phyloP scores from a whole-genome alignment of 1,284 basidiomycete genomes.

The Marasmius oreades region DNA sequence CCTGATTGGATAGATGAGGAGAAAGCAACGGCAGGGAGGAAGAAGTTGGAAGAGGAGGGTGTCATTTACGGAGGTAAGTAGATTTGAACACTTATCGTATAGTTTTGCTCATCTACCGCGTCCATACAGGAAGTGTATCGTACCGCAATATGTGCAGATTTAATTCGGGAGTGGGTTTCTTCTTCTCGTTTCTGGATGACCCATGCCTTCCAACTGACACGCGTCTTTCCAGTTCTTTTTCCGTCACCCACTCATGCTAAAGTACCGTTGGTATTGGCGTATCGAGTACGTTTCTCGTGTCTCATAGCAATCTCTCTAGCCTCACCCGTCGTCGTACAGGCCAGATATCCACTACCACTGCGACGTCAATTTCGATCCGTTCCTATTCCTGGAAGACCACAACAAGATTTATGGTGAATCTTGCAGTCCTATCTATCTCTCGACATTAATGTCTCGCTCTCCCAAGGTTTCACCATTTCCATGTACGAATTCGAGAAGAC shows the following conservation, averaged over 20 bases:
- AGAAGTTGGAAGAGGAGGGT: conserved; percentile 46
- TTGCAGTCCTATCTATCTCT: no score
- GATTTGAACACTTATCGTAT: background rate
- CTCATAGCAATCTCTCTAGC: background rate
- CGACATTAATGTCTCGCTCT: background rate
- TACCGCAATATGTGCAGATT: conserved; percentile 80
- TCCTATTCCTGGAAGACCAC: conserved; percentile 58
- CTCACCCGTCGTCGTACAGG: conserved; percentile 27
- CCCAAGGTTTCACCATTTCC: conserved; percentile 64
- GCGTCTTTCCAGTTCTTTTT: conserved; percentile 52
- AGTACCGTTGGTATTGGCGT: conserved; percentile 80
- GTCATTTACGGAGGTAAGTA: conserved; percentile 48
- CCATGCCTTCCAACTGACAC: conserved; percentile 17
- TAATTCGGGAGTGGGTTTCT: conserved; percentile 61
- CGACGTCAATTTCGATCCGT: conserved; percentile 72
- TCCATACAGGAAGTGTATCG: conserved; percentile 29
- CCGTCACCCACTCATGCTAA: conserved; percentile 60
- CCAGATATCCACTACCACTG: conserved; percentile 75
- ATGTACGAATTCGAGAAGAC: conserved; percentile 78
- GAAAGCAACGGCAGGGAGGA: conserved; percentile 45
- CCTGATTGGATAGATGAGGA: conserved; percentile 65
- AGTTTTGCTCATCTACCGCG: background rate
- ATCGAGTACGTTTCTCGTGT: conserved; percentile 28
- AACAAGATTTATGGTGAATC: no score
- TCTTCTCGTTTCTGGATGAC: conserved; percentile 3